Evolutionary conservation across 2,329 filamentous ascomycete species (phyloP).

Genomic region (Proliferodiscus dingleyae): DNA sequence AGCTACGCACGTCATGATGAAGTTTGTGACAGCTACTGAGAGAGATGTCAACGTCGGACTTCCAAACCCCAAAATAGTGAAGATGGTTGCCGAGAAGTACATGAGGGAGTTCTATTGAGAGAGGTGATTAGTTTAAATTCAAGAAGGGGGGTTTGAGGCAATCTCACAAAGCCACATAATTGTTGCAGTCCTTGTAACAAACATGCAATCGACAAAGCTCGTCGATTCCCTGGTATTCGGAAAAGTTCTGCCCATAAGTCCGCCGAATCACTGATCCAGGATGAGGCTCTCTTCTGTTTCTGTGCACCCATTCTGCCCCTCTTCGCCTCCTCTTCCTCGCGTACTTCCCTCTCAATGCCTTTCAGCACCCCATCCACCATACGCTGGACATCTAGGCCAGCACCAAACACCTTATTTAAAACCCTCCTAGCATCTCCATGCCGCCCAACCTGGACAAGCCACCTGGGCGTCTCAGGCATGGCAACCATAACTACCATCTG

Average conservation of each 20-base stretch:
- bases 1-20: conserved; percentile 70
- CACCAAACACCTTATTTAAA: conserved; percentile 59
- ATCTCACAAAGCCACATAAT: conserved; percentile 71
- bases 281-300: conserved; percentile 16
- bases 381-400: conserved; percentile 36
- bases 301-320: conserved; percentile 21
- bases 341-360: conserved; percentile 69
- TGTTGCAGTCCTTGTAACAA: conserved; percentile 85
- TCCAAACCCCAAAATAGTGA: conserved; percentile 69
- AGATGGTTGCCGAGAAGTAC: conserved; percentile 86
- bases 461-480: conserved; percentile 86
- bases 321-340: conserved; percentile 58
- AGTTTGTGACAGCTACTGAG: conserved; percentile 78
- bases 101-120: conserved; percentile 69
- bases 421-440: conserved; percentile 59
- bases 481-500: conserved; percentile 64
- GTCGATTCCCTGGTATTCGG: conserved; percentile 56
- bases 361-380: conserved; percentile 57
- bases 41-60: conserved; percentile 76
- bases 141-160: neutral
- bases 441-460: conserved; percentile 68
- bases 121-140: conserved; percentile 5
- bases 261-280: conserved; percentile 23
- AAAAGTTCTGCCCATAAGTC: conserved; percentile 51
- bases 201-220: conserved; percentile 80